Base-by-base conservation (phyloP, 768 basidiomycete genomes). In the Cystofilobasidium capitatum region DNA sequence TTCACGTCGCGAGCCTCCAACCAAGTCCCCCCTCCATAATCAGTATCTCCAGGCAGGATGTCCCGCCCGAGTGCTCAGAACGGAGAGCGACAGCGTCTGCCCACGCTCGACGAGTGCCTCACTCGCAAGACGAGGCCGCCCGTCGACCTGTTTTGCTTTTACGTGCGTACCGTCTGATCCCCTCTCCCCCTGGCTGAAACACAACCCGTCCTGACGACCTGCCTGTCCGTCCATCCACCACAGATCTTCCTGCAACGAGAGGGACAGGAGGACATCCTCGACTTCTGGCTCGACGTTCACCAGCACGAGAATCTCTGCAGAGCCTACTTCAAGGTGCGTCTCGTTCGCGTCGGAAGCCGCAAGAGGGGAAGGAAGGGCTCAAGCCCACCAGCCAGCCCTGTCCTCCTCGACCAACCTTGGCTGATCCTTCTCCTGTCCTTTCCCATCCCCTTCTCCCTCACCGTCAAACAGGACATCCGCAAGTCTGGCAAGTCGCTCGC, bases 271-370 rank as follows among this genome's bases (percentile, higher is more conserved):
- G 96, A 99, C 77, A 88, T 92, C 58, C 80, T 99, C 54, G 96
- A 99, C 77, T 98, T 98, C 74, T 98, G 94, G 93, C 83, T 99
- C 35, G 96, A 99, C 76, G 96, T 98, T 8, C 92, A 96, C 73
- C 96, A 98, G 79, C 96, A 99, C 76, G 96, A 98, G 80, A 97
- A 97, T 76, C 85, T 99, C 39, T 98, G 94, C 77, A 84, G 93
- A 69, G 96, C 94, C 10, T 98, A 98, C 78, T 98, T 99, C 84
- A 96, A 97, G 74, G 77, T 77, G 69, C 70, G 75, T 42, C 44
- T 61, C 59, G 37, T 40, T 17, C 44, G 22, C 44, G n/a, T n/a
- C 14, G 12, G 31, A 13, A 10, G 59, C 14, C 17, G 14, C 24
- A 17, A 31, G 16, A 22, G 14, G 36, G 8, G 58, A 36, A 26